Evolutionary conservation across 2,329 filamentous ascomycete genomes (phyloP).

Genomic region (Cryphonectria japonica): DNA sequence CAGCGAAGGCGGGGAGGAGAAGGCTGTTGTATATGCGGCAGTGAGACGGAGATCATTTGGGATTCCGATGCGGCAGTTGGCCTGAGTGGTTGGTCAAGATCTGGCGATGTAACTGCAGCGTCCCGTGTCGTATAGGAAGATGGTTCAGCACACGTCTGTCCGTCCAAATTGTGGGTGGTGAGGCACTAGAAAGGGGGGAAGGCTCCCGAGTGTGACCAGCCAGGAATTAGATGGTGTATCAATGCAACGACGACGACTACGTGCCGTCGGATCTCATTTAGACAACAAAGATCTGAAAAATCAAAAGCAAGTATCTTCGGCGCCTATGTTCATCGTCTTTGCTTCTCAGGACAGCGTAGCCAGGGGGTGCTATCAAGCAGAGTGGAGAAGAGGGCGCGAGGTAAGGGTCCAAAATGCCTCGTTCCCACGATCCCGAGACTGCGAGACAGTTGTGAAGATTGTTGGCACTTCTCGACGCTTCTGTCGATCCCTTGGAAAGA

Average conservation of each 20-base stretch:
- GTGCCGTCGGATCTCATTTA: background rate
- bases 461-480: background rate
- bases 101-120: conserved; percentile 14
- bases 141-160: background rate
- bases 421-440: background rate
- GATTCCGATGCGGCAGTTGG: conserved; percentile 5
- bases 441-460: background rate
- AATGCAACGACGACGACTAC: background rate
- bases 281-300: background rate
- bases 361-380: background rate
- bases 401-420: background rate
- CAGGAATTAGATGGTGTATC: background rate
- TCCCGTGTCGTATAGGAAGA: conserved; percentile 2
- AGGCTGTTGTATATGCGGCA: conserved; percentile 16
- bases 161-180: background rate
- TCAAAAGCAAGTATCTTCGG: background rate
- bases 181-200: too few relatives aligned
- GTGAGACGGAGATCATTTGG: conserved; percentile 17
- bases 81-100: conserved; percentile 21
- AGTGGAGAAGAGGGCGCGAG: background rate
- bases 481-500: background rate
- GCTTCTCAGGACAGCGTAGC: background rate
- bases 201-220: background rate
- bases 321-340: background rate
- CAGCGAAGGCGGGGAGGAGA: conserved; percentile 13